A percentile compares a stretch with the other conserved stretches of the same genome.
phyloP scores from a whole-genome alignment of 2,329 filamentous ascomycete species.

The Sporothrix euskadiensis region DNA sequence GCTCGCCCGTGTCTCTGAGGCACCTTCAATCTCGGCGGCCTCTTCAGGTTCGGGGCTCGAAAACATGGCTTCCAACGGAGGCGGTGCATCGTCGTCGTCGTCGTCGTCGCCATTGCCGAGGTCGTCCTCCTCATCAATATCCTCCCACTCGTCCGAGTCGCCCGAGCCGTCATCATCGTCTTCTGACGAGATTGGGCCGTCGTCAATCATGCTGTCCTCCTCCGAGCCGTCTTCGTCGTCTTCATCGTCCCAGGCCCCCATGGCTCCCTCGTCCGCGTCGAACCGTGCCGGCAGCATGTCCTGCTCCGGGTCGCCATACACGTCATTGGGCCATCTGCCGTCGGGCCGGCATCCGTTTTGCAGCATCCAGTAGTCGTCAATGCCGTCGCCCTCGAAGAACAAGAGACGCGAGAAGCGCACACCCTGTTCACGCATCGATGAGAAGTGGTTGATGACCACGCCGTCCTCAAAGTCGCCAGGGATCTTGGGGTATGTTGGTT shows the following conservation, averaged over 20 bases:
- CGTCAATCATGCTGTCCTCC: slow-evolving; percentile 27
- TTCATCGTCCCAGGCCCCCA: slow-evolving; percentile 14
- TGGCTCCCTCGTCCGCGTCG: background rate
- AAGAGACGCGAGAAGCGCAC: slow-evolving; percentile 31
- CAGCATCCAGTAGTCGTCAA: slow-evolving; percentile 20
- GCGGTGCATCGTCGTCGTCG: background rate
- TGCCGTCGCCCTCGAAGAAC: slow-evolving; percentile 9
- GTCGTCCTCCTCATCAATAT: background rate
- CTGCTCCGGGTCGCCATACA: slow-evolving; percentile 17
- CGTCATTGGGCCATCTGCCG: slow-evolving; percentile 28
- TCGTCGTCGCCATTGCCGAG: background rate
- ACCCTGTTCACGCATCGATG: slow-evolving; percentile 18
- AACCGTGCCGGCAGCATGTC: slow-evolving; percentile 16
- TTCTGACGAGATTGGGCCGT: background rate
- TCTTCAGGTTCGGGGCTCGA: slow-evolving; percentile 28
- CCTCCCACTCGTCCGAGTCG: slow-evolving; percentile 2
- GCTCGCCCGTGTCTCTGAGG: background rate
- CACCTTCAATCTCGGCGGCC: background rate
- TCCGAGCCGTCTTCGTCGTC: slow-evolving; percentile 32
- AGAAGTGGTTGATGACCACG: slow-evolving; percentile 29
- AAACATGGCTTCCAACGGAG: slow-evolving; percentile 24
- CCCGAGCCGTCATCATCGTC: slow-evolving; percentile 20
- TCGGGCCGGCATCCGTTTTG: background rate
- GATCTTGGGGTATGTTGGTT: background rate
- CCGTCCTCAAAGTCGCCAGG: slow-evolving; percentile 32